Base-by-base conservation (phyloP, 1,139 yeast species). In the Hyphopichia khmerensis region DNA sequence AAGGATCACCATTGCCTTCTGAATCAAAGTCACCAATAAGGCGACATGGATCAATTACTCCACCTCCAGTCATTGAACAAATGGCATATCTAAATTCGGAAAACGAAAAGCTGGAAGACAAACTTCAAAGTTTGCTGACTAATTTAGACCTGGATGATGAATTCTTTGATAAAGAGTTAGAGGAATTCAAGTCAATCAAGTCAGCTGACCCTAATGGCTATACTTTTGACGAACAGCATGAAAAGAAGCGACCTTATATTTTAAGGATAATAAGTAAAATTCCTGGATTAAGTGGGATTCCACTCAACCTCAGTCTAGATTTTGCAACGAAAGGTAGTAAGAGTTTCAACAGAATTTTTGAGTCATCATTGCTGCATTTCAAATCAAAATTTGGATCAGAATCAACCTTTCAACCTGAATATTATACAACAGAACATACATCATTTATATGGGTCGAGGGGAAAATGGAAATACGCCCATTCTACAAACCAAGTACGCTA, bases 401-500 rank as follows among this genome's bases (percentile, higher is more conserved):
- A 6, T 31, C 38, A 14, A 19, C 21, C 15, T 4, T 45, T 30
- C 26, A 36, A 43, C 29, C 57, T 41, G 21, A 31, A n/a, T 31
- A 38, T 13, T 46, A 48, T 40, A 24, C 48, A 27, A 39, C 46
- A 13, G 46, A 48, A 2, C 38, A 52, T 3, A 55, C 62, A 2
- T 49, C 62, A 1, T 54, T 73, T 38, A 59, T 71, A 3, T 73
- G 78, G 78, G 55, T 72, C 3, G 73, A 69, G 38, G 77, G 77
- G 0, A 62, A 60, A 43, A 61, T 60, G 47, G 71, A 72, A 40
- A 57, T 73, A 38, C 68, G 68, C 43, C 59, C 67, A 3, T 69
- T 70, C 43, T 72, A 60, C 52, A 69, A 68, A 35, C 77, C 77
- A 2, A 62, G 69, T 43, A 69, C 77, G 0, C 57, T 73, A 32